Evolutionary conservation across 805 yeast genomes (phyloP), one percentile per base, ranked within the genome.

Genomic region (Starmera caribaea): DNA sequence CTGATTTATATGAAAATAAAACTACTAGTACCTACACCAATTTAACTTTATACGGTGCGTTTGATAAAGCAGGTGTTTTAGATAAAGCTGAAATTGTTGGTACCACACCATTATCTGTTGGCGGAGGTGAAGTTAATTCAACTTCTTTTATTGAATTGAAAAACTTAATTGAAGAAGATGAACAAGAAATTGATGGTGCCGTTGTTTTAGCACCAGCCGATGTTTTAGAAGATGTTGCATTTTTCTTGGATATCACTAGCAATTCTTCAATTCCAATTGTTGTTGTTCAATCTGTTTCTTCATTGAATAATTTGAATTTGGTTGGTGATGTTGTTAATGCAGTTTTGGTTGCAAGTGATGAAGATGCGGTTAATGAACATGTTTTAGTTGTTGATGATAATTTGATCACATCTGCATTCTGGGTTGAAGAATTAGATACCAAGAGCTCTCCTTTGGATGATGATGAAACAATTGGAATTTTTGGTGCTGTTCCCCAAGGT

Each of bases 321-420:
- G 76, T 76, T 2, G 71, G 72, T 1, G 71, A 73, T 51, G 57
- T 73, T 41, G 68, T 68, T 45, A 74, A 72, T 45, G 73, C 77
- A 2, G 62, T 71, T 32, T 60, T 61, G 2, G 66, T 72, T 35
- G 78, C 78, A 2, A 51, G 71, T 3, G 55, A 57, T 41, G 46
- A 48, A 32, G 55, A 59, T 32, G 56, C 68, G 21, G 41, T 57
- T 10, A 58, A 62, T 16, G 51, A 76, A 41, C 77, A 77, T 12
- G 64, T 71, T 2, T 53, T 73, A 42, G 71, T 73, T 3, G 69
- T 74, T 0, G 70, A 71, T 44, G 76, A 72, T 48, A 57, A 69
- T 40, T 8, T 14, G 9, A 68, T 73, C 32, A 66, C 70, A 16
- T 63, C 73, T 11, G 76, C 76, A 1, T 68, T 66, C 51, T 71